These are phyloP conservation scores for Silene vulgaris DNA, from an alignment of 179 eudicot species.

Conservation along the genomic window DNA sequence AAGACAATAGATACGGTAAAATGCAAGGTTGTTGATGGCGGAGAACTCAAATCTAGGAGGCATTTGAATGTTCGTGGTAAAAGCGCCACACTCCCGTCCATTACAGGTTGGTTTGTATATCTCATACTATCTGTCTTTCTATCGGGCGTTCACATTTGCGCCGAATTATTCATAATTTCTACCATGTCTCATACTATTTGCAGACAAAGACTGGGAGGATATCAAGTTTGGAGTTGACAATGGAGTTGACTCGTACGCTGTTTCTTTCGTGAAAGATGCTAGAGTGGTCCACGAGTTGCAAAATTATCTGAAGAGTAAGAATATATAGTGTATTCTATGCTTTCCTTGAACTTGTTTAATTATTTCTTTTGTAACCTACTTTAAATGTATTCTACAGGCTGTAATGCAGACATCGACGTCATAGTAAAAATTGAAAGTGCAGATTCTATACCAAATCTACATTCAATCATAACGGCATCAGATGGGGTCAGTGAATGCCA, in stretches of 20 bases:
- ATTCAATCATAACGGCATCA: conserved; percentile 79
- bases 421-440: conserved; percentile 95
- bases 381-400: conserved; percentile 40
- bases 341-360: background rate
- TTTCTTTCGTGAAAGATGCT: conserved; percentile 94
- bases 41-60: conserved; percentile 85
- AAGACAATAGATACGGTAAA: conserved; percentile 75
- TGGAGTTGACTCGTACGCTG: conserved; percentile 85
- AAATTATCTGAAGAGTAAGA: conserved; percentile 69
- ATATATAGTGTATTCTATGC: background rate
- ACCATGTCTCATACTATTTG: conserved; percentile 13
- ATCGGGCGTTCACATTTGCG: conserved; percentile 2
- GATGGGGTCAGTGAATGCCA: conserved; percentile 68
- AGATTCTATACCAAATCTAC: conserved; percentile 90
- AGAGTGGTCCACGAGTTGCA: conserved; percentile 79
- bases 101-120: conserved; percentile 55
- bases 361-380: conserved; percentile 9
- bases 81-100: conserved; percentile 97
- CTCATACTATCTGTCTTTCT: background rate
- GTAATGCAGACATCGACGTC: conserved; percentile 81
- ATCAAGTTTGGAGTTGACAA: conserved; percentile 98
- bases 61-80: conserved; percentile 97
- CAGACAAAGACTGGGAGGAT: conserved; percentile 99
- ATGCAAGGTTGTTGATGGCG: conserved; percentile 90
- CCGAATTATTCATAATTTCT: conserved; percentile 10